Conservation (phyloP, 2,329 filamentous ascomycete genomes). For the Colletotrichum sublineola region DNA sequence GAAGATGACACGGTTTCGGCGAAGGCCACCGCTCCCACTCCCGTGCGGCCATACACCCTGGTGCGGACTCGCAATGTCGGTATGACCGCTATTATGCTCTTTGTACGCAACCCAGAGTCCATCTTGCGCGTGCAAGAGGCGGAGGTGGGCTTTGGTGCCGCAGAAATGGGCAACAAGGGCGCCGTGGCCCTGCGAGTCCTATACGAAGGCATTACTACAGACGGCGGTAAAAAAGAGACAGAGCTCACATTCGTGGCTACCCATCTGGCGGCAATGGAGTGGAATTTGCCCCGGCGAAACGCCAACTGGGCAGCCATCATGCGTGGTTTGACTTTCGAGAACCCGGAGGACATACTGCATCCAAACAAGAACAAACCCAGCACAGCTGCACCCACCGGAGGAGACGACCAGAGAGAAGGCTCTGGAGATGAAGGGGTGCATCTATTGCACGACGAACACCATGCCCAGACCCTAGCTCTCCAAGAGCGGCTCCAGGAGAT, state of each 20-base stretch:
- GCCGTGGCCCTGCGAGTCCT: slow-evolving; percentile 83
- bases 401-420: slow-evolving; percentile 44
- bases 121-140: slow-evolving; percentile 80
- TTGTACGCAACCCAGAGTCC: slow-evolving; percentile 74
- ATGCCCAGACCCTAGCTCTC: slow-evolving; percentile 52
- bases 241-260: slow-evolving; percentile 89
- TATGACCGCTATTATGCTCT: slow-evolving; percentile 91
- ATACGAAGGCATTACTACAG: slow-evolving; percentile 59
- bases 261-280: slow-evolving; percentile 91
- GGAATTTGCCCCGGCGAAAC: slow-evolving; percentile 80
- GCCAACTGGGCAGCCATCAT: slow-evolving; percentile 90
- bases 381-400: slow-evolving; percentile 7
- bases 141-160: slow-evolving; percentile 85
- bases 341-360: slow-evolving; percentile 58
- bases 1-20: slow-evolving; percentile 42
- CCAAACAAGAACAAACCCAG: slow-evolving; percentile 30
- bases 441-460: slow-evolving; percentile 53
- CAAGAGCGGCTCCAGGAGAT: slow-evolving; percentile 65
- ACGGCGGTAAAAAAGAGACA: slow-evolving; percentile 56
- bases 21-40: slow-evolving; percentile 38
- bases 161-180: slow-evolving; percentile 96
- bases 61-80: slow-evolving; percentile 82
- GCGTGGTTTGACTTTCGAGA: slow-evolving; percentile 81
- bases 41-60: slow-evolving; percentile 72
- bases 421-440: slow-evolving; percentile 47